Evolutionary conservation across 225 moss, liverwort and hornwort genomes (phyloP), one percentile per base, ranked within the genome.

Genomic region (Bryoerythrophyllum caledonicum): DNA sequence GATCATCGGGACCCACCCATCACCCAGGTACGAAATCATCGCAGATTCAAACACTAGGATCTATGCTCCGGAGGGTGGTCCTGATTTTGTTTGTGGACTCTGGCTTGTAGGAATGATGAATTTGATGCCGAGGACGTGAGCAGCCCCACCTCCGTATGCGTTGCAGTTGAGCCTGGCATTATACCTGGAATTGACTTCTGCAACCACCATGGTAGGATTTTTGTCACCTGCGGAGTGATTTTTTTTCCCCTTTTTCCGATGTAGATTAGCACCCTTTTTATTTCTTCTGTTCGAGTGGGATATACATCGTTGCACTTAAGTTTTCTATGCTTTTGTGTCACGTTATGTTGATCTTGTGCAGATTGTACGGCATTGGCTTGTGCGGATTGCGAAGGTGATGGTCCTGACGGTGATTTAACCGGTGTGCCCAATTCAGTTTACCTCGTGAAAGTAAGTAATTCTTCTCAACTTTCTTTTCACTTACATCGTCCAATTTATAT

Each of bases 111-210:
- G 77, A 67, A n/a, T n/a, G n/a, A 54, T 28, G 48, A 78, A 67
- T 67, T 63, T 81, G 74, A 49, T 60, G 65, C 55, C 56, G 83
- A 82, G 58, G 76, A 60, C n/a, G n/a, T n/a, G n/a, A n/a, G n/a
- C n/a, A n/a, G n/a, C n/a, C n/a, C 44, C 7, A 69, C 74, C 14
- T 69, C 77, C n/a, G 74, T 84, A 16, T 78, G 70, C 87, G 94
- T 97, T 76, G 96, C 94, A 81, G 94, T 91, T n/a, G 86, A n/a
- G n/a, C n/a, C n/a, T n/a, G n/a, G n/a, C n/a, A n/a, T 97, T 80
- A 90, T 94, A 67, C 96, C 96, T 59, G 96, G 96, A 80, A 92
- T 97, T 41, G 96, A 97, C 85, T 90, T 94, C 69, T 97, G 96
- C 82, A 94, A n/a, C n/a, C n/a, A 97, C 83, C 96, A 97, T 88